Base-by-base conservation (phyloP, 139 green algal genomes). In the Haematococcus sp. region DNA sequence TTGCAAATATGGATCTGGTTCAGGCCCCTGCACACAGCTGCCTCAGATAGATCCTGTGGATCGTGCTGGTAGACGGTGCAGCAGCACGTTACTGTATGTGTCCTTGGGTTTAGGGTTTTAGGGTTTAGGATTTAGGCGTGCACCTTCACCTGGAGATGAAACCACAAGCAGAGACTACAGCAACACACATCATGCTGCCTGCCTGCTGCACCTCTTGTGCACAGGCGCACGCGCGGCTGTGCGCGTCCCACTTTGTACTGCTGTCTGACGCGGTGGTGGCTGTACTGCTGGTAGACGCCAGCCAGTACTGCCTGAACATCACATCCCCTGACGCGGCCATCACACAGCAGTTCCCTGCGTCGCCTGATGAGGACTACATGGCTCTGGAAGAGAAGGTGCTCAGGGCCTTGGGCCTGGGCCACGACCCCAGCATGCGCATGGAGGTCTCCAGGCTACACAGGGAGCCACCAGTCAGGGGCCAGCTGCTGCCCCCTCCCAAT, bases 151-250 rank as follows among this genome's bases (percentile, higher is more conserved):
- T n/a, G n/a, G n/a, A n/a, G n/a, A n/a, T n/a, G n/a, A n/a, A n/a
- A 43, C 30, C 60, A 5, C 27, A n/a, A 22, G 31, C 25, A 17
- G 4, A 46, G 30, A 27, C 27, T 25, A 19, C 60, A 64, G 17
- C 27, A 19, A 7, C 67, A 33, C n/a, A 64, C 13, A 23, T 22
- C 23, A 27, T 27, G 9, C 44, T n/a, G 23, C 4, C 2, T 44
- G 16, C n/a, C n/a, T 20, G 46, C 44, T 15, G 11, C 44, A 52
- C 5, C 11, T 17, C 7, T 71, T 3, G 25, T 40, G 7, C 28
- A n/a, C 82, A 88, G 83, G 93, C 93, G 11, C 93, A 98, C 61
- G 94, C 92, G 16, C 75, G 87, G 22, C 83, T 97, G 30, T 87
- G 91, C 75, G 88, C 76, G 59, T 71, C 89, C 32, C 20, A 73